phyloP scores from a whole-genome alignment of 805 yeast genomes.

The Yarrowia sp. region DNA sequence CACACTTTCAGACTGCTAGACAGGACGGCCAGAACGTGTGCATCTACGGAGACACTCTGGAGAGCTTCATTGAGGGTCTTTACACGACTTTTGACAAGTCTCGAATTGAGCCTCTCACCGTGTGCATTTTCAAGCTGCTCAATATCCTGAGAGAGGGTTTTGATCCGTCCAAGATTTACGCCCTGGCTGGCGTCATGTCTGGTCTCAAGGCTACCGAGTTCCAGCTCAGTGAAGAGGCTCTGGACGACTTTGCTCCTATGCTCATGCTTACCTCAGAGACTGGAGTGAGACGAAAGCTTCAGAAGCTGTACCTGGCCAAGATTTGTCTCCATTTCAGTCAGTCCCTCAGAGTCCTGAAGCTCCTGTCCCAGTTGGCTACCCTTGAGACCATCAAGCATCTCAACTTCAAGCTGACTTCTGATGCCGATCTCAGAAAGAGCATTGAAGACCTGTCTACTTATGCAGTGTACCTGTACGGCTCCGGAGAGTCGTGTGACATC shows the following conservation, averaged over 20 bases:
- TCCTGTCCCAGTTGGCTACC: slow-evolving; percentile 7
- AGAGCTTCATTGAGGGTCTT: slow-evolving; percentile 55
- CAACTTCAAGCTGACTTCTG: slow-evolving; percentile 45
- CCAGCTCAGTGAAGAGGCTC: slow-evolving; percentile 4
- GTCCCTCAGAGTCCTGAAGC: slow-evolving; percentile 19
- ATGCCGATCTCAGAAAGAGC: slow-evolving; percentile 87
- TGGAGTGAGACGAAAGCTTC: slow-evolving; percentile 19
- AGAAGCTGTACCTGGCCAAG: slow-evolving; percentile 26
- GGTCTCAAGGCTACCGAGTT: slow-evolving; percentile 34
- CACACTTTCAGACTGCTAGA: slow-evolving; percentile 59
- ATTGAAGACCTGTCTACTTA: slow-evolving; percentile 73
- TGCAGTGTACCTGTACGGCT: slow-evolving; percentile 21
- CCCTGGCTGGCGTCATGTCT: slow-evolving; percentile 37
- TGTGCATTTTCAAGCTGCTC: slow-evolving; percentile 55
- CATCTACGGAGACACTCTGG: slow-evolving; percentile 62
- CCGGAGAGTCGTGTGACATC: slow-evolving; percentile 1
- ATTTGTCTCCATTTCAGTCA: slow-evolving; percentile 28
- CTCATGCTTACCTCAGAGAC: slow-evolving; percentile 25
- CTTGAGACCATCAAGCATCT: slow-evolving; percentile 12
- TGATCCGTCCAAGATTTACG: slow-evolving; percentile 58
- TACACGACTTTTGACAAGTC: slow-evolving; percentile 48
- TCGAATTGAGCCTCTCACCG: slow-evolving; percentile 47
- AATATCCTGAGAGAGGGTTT: slow-evolving; percentile 59
- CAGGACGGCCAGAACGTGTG: slow-evolving; percentile 52
- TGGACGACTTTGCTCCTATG: slow-evolving; percentile 24